A percentile compares a stretch with the other conserved stretches of the same genome.
phyloP scores from a whole-genome alignment of 2,329 filamentous ascomycete genomes.

The Alternaria tenuissima region DNA sequence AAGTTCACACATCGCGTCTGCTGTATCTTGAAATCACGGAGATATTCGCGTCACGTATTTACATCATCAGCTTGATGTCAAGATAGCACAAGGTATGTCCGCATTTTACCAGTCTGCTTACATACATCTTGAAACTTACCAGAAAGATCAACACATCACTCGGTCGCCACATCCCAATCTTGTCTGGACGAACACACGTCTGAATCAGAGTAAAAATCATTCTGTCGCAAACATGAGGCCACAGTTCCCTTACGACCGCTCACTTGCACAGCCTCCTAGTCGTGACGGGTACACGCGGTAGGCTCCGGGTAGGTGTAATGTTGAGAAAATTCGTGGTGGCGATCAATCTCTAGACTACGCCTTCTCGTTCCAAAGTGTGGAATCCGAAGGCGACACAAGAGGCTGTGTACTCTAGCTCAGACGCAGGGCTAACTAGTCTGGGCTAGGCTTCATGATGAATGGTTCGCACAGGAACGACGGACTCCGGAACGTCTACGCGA shows the following conservation, averaged over 20 bases:
- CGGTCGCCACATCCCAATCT: not conserved
- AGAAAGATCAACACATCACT: not conserved
- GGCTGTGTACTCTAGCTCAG: conserved; percentile 18
- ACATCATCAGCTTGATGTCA: no score
- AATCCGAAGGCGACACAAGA: conserved; percentile 11
- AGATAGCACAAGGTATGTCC: not conserved
- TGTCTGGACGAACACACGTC: not conserved
- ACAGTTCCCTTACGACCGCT: not conserved
- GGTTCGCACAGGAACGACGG: conserved; percentile 1
- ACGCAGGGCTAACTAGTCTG: conserved; percentile 8
- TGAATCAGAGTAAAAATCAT: not conserved
- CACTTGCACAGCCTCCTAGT: not conserved
- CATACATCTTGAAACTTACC: no score
- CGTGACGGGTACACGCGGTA: not conserved
- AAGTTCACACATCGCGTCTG: no score
- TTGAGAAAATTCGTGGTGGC: not conserved
- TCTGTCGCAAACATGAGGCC: not conserved
- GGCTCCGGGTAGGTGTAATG: not conserved
- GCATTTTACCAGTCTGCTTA: no score
- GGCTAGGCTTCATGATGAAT: conserved; percentile 1
- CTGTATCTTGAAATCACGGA: no score
- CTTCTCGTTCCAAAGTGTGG: not conserved
- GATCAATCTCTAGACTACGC: not conserved
- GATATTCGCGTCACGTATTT: no score
- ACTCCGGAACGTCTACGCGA: conserved; percentile 1